Evolutionary conservation across 2,329 filamentous ascomycete species (phyloP).

Genomic region (Decorospora gaudefroyi): DNA sequence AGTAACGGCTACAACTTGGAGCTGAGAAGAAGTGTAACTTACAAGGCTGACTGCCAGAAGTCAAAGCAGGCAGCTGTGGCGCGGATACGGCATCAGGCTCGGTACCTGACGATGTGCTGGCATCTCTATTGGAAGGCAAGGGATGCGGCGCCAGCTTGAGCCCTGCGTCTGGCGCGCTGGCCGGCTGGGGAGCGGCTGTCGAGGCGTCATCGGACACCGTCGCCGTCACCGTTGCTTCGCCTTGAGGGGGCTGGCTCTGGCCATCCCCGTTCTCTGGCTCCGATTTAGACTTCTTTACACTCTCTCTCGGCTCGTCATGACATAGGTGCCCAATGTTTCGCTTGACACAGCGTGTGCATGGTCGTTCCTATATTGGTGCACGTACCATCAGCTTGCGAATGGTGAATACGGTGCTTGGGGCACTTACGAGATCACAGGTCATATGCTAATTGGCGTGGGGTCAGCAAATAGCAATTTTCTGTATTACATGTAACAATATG

Average conservation of each 20-base stretch:
- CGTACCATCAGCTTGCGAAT: constrained; percentile 42
- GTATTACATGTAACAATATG: constrained; percentile 23
- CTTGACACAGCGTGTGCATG: constrained; percentile 97
- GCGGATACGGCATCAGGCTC: constrained; percentile 72
- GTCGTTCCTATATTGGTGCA: constrained; percentile 71
- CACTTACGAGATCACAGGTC: constrained; percentile 58
- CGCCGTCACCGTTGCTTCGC: constrained; percentile 35
- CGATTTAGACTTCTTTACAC: constrained; percentile 75
- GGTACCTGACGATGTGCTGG: constrained; percentile 65
- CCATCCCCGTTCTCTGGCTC: constrained; percentile 47
- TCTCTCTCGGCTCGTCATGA: constrained; percentile 93
- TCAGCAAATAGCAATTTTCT: constrained; percentile 42
- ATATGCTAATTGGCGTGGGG: constrained; percentile 51
- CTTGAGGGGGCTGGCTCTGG: constrained; percentile 38
- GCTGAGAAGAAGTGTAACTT: constrained; percentile 54
- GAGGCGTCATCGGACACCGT: constrained; percentile 36
- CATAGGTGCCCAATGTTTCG: constrained; percentile 98
- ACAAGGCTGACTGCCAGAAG: constrained; percentile 74
- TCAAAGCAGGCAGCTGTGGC: constrained; percentile 65
- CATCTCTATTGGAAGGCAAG: constrained; percentile 41
- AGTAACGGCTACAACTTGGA: constrained; percentile 29
- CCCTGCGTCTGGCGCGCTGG: constrained; percentile 44
- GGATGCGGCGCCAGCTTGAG: constrained; percentile 46
- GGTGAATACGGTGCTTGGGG: constrained; percentile 9
- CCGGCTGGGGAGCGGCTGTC: constrained; percentile 35